These are phyloP conservation scores for Beauveria pseudobassiana DNA, from an alignment of 2,329 filamentous ascomycete species.

Conservation along the genomic window DNA sequence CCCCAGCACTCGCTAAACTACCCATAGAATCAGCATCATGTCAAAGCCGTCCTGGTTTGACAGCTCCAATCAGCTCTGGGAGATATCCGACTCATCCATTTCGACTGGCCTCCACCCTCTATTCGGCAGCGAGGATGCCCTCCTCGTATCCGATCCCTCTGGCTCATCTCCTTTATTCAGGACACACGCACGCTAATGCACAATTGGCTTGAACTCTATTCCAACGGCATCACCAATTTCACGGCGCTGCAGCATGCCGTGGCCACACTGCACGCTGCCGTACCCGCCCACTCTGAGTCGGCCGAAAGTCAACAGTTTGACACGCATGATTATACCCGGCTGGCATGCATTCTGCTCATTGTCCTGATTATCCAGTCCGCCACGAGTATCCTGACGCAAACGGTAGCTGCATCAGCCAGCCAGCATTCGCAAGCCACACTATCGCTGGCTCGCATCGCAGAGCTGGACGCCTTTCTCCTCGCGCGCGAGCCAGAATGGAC, in stretches of 20 bases:
- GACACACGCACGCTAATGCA: slow-evolving; percentile 7
- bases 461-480: background rate
- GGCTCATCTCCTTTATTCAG: slow-evolving; percentile 6
- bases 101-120: background rate
- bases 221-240: background rate
- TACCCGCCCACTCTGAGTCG: background rate
- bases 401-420: background rate
- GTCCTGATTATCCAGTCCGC: background rate
- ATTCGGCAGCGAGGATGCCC: background rate
- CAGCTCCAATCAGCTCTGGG: slow-evolving; percentile 7
- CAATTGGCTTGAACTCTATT: background rate
- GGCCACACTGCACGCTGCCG: background rate
- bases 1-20: background rate
- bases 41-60: slow-evolving; percentile 4
- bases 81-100: background rate
- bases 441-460: background rate
- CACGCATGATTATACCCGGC: background rate
- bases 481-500: background rate
- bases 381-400: background rate
- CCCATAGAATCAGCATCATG: slow-evolving; percentile 1
- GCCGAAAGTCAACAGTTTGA: background rate
- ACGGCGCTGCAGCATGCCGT: background rate
- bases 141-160: background rate
- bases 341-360: slow-evolving; percentile 2
- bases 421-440: background rate